Evolutionary conservation across 768 basidiomycete species (phyloP).

Genomic region (Boletus bicolor): DNA sequence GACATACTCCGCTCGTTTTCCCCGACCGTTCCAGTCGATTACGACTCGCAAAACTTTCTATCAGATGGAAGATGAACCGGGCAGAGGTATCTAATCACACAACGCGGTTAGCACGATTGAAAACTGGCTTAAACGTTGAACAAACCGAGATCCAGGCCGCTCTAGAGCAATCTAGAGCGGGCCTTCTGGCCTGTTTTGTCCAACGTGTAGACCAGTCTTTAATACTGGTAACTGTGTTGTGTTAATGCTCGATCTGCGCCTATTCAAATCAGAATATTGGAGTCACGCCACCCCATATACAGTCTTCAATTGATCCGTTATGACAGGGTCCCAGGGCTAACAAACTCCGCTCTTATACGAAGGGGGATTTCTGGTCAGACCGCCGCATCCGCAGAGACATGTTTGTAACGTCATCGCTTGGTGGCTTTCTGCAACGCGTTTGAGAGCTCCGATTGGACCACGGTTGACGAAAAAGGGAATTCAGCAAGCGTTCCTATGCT

Average conservation of each 20-base stretch:
- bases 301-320: not conserved
- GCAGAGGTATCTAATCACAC: slow-evolving; percentile 10
- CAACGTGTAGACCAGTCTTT: too few relatives aligned
- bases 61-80: not conserved
- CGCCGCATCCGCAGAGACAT: not conserved
- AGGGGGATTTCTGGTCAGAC: not conserved
- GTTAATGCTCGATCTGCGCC: slow-evolving; percentile 22
- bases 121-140: too few relatives aligned
- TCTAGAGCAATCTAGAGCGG: too few relatives aligned
- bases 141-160: too few relatives aligned
- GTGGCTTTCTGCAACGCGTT: not conserved
- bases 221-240: too few relatives aligned
- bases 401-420: not conserved
- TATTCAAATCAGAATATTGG: slow-evolving; percentile 3
- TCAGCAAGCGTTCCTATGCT: not conserved
- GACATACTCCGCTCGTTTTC: slow-evolving; percentile 6
- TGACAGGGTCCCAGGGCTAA: not conserved
- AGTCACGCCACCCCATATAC: slow-evolving; percentile 10
- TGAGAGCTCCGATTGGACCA: not conserved
- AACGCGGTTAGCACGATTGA: too few relatives aligned
- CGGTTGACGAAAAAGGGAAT: not conserved
- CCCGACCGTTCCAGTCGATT: slow-evolving; percentile 29
- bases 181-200: too few relatives aligned
- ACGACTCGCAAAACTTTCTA: not conserved
- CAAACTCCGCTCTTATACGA: not conserved